These are phyloP conservation scores for Boletus huronensis DNA, from an alignment of 768 basidiomycete species.

Conservation along the genomic window DNA sequence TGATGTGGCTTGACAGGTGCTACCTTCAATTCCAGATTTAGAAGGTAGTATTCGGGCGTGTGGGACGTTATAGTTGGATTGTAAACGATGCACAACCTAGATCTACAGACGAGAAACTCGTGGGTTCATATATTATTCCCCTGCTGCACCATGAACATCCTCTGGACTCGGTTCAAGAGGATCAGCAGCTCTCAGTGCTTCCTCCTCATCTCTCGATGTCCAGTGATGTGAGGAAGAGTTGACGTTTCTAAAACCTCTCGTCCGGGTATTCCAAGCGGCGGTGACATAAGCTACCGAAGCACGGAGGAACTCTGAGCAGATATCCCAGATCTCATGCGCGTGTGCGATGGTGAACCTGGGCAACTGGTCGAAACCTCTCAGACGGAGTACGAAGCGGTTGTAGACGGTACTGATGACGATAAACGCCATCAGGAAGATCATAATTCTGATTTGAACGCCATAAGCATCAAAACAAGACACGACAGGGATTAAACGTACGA, in stretches of 20 bases:
- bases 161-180: slow-evolving; percentile 20
- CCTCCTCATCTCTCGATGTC: slow-evolving; percentile 32
- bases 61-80: background rate
- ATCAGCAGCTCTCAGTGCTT: slow-evolving; percentile 22
- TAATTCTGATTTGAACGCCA: slow-evolving; percentile 38
- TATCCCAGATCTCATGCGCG: slow-evolving; percentile 19
- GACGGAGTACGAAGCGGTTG: slow-evolving; percentile 71
- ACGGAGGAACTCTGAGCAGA: slow-evolving; percentile 20
- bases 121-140: background rate
- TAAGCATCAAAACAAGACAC: background rate
- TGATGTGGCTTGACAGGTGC: slow-evolving; percentile 9
- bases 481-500: slow-evolving; percentile 43
- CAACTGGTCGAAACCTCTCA: slow-evolving; percentile 69
- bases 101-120: slow-evolving; percentile 12
- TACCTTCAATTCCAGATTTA: slow-evolving; percentile 13
- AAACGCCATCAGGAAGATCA: slow-evolving; percentile 60
- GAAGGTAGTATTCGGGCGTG: slow-evolving; percentile 21
- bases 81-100: background rate
- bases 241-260: slow-evolving; percentile 7
- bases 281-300: slow-evolving; percentile 9
- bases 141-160: background rate
- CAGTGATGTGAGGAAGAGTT: slow-evolving; percentile 31
- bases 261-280: slow-evolving; percentile 18
- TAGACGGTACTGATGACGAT: slow-evolving; percentile 68
- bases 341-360: slow-evolving; percentile 51